Percentiles rank a stretch among this genome's conserved stretches.
phyloP scores from a whole-genome alignment of 208 protist species.

The Leishmania turanica region DNA sequence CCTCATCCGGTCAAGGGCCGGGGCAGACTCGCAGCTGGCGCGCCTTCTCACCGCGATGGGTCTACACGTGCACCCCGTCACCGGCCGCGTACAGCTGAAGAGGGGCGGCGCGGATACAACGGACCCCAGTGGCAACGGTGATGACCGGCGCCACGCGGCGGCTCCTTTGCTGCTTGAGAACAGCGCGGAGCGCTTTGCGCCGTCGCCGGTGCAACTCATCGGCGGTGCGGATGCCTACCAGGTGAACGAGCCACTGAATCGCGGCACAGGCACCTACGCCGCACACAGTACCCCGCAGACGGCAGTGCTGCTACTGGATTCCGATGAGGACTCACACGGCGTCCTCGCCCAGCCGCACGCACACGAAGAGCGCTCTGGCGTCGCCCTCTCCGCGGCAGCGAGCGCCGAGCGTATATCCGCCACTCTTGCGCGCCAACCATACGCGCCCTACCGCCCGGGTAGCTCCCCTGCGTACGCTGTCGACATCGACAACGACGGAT shows the following conservation, averaged over 20 bases:
- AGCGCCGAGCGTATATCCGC: conserved; percentile 12
- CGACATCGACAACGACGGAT: conserved; percentile 30
- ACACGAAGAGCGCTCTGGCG: neutral
- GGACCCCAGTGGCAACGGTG: neutral
- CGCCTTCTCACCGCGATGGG: conserved; percentile 69
- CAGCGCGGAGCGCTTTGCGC: conserved; percentile 13
- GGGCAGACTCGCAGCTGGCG: conserved; percentile 43
- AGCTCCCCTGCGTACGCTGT: conserved; percentile 30
- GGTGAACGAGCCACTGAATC: neutral
- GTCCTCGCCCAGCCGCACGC: neutral
- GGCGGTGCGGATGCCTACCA: conserved; percentile 4
- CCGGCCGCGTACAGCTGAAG: conserved; percentile 31
- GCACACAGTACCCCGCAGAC: conserved; percentile 16
- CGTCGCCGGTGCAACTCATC: conserved; percentile 19
- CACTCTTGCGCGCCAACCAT: conserved; percentile 17
- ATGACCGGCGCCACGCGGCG: neutral
- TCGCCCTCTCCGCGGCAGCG: neutral
- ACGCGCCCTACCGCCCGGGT: conserved; percentile 38
- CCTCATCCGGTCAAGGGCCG: conserved; percentile 46
- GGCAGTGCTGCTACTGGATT: conserved; percentile 30
- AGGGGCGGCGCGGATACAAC: neutral
- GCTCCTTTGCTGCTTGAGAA: neutral
- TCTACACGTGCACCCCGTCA: conserved; percentile 41
- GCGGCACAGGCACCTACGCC: neutral
- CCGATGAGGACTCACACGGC: conserved; percentile 16